phyloP scores from a whole-genome alignment of 306 rosid species.

The Fragaria iinumae region DNA sequence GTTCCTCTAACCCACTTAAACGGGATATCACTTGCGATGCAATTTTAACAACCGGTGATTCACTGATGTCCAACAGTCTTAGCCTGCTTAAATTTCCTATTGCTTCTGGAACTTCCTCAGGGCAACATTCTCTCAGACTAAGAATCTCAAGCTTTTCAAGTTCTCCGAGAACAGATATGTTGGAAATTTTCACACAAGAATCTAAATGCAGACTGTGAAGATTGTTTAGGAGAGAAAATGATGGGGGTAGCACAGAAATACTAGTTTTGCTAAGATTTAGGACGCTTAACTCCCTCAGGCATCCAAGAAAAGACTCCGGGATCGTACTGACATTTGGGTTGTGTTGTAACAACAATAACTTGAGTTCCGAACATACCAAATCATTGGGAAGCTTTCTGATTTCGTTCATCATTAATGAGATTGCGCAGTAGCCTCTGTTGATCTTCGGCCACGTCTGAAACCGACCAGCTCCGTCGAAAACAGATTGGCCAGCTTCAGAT shows the following conservation, averaged over 20 bases:
- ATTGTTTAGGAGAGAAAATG: not conserved
- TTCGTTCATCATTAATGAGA: not conserved
- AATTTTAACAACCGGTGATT: too few species aligned
- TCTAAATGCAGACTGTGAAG: not conserved
- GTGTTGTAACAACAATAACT: not conserved
- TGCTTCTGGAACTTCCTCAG: too few species aligned
- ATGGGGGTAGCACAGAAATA: not conserved
- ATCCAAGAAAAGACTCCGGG: not conserved
- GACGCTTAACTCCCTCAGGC: not conserved
- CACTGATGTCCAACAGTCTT: too few species aligned
- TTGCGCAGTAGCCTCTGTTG: not conserved
- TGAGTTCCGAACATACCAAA: slow-evolving; percentile 12
- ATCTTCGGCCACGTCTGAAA: not conserved
- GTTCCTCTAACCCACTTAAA: too few species aligned
- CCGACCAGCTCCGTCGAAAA: not conserved
- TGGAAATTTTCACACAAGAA: not conserved
- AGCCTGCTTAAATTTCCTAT: too few species aligned
- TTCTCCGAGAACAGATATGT: too few species aligned
- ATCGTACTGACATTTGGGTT: not conserved
- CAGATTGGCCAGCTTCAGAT: not conserved
- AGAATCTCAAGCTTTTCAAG: too few species aligned
- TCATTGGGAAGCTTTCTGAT: not conserved
- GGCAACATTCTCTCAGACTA: too few species aligned
- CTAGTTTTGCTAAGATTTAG: not conserved
- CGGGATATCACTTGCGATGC: too few species aligned